Percentiles rank a stretch among this genome's conserved stretches.
Evolutionary conservation across 2,329 filamentous ascomycete genomes (phyloP).

Genomic region (Talaromyces islandicus): DNA sequence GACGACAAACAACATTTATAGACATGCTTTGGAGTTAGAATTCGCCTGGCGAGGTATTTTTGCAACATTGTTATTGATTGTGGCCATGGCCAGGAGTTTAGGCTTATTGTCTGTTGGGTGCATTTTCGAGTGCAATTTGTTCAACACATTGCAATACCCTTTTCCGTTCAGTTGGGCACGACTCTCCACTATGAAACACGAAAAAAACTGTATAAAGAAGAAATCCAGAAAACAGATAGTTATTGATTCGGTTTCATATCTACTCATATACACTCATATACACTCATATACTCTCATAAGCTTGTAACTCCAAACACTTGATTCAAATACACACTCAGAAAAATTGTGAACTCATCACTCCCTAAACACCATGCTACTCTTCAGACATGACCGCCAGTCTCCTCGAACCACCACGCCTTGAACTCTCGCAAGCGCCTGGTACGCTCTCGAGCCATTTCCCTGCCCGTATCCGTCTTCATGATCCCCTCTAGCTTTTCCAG

Average conservation of each 20-base stretch:
- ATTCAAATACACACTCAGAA: no score
- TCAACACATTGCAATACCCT: not conserved
- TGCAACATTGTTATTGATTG: not conserved
- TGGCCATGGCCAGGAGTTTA: no score
- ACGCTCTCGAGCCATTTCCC: conserved; percentile 43
- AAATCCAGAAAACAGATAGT: not conserved
- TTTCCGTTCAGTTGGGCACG: not conserved
- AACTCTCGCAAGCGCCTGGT: conserved; percentile 46
- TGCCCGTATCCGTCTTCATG: conserved; percentile 55
- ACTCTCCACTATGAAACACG: not conserved
- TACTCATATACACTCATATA: not conserved
- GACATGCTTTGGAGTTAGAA: not conserved
- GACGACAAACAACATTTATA: not conserved
- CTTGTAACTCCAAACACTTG: no score
- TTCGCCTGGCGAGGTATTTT: not conserved
- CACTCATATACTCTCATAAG: not conserved
- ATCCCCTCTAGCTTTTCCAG: conserved; percentile 57
- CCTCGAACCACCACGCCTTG: conserved; percentile 50
- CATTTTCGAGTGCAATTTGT: not conserved
- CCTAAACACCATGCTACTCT: no score
- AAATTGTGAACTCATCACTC: no score
- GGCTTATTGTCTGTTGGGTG: not conserved
- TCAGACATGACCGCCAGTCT: conserved; percentile 21
- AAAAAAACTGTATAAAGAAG: conserved; percentile 1
- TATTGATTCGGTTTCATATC: not conserved